Percentiles rank a stretch among this genome's conserved stretches.
Evolutionary conservation across 2,329 filamentous ascomycete species (phyloP).

Genomic region (Gnomoniopsis sp.): DNA sequence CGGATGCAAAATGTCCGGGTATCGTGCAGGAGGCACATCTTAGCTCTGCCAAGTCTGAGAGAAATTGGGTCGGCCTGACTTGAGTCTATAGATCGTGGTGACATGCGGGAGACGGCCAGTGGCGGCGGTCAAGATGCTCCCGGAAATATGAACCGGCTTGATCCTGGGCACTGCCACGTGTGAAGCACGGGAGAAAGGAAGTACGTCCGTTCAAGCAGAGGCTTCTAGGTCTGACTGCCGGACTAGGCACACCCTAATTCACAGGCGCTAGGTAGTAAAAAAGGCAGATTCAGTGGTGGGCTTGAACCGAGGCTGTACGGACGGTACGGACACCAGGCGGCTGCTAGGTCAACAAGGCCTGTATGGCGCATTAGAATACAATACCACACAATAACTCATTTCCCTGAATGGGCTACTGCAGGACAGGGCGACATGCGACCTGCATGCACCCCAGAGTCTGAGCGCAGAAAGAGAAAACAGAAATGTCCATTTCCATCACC

Average conservation of each 20-base stretch:
- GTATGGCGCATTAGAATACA: no score
- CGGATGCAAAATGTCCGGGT: background rate
- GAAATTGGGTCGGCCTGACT: background rate
- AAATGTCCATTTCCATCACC: background rate
- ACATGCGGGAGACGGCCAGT: background rate
- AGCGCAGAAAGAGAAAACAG: background rate
- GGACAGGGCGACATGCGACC: background rate
- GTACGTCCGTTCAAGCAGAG: background rate
- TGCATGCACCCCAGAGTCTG: background rate
- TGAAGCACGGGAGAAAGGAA: constrained; percentile 3
- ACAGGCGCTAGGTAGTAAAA: background rate
- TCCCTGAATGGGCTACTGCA: background rate
- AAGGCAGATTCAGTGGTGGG: no score
- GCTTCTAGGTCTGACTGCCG: background rate
- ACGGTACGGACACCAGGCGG: no score
- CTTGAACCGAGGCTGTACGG: no score
- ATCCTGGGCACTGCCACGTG: constrained; percentile 11
- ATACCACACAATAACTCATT: background rate
- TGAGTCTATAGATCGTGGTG: background rate
- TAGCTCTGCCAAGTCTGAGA: background rate
- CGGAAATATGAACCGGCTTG: background rate
- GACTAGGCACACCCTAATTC: background rate
- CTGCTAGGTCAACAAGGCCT: no score
- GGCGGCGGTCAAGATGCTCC: background rate
- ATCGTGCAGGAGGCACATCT: background rate